phyloP scores from a whole-genome alignment of 441 rosid species.

The Erysimum pusillum region DNA sequence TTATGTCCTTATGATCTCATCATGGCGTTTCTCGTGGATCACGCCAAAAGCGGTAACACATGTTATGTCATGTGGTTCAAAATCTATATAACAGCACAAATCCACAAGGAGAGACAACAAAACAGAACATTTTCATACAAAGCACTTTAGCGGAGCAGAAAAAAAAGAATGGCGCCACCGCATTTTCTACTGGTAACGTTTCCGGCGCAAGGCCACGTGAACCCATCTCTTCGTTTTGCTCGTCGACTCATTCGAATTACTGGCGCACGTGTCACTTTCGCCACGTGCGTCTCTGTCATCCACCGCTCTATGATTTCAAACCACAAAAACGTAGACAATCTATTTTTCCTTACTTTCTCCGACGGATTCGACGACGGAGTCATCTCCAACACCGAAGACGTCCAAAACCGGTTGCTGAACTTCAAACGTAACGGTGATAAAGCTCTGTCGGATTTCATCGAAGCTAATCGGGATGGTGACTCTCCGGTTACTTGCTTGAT shows the following conservation, averaged over 20 bases:
- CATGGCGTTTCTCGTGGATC: background rate
- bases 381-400: constrained; percentile 32
- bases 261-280: constrained; percentile 54
- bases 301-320: constrained; percentile 36
- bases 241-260: constrained; percentile 45
- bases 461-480: constrained; percentile 28
- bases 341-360: constrained; percentile 58
- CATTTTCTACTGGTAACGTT: constrained; percentile 50
- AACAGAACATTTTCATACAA: background rate
- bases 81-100: background rate
- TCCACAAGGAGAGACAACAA: too few species aligned
- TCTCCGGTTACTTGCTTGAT: constrained; percentile 51
- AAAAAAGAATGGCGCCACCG: constrained; percentile 39
- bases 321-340: constrained; percentile 29
- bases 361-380: constrained; percentile 65
- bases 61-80: too few species aligned
- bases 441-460: constrained; percentile 49
- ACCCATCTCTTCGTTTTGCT: constrained; percentile 60
- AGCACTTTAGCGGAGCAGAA: background rate
- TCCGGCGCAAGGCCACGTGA: constrained; percentile 55
- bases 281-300: constrained; percentile 42
- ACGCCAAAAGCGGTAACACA: background rate
- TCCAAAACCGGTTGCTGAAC: constrained; percentile 21
- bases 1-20: too few species aligned
- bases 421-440: constrained; percentile 50